These are phyloP conservation scores for Capsicum pubescens DNA, from an alignment of 257 asterid genomes.

Conservation along the genomic window DNA sequence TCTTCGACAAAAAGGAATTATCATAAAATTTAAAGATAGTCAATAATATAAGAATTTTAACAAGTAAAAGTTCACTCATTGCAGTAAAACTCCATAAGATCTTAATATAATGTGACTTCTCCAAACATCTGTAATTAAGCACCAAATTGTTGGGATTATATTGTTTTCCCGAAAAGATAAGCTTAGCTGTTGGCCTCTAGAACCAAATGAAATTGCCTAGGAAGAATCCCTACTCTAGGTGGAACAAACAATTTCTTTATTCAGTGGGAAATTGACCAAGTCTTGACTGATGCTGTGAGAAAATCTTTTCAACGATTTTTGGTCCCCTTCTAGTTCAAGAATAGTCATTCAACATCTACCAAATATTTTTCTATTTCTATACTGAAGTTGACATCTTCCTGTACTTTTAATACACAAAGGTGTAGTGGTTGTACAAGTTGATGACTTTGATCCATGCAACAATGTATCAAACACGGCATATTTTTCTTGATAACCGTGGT, in stretches of 20 bases:
- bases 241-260: neutral
- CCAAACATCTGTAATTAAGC: too few species aligned
- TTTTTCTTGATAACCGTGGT: too few species aligned
- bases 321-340: slow-evolving; percentile 22
- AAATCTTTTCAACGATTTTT: slow-evolving; percentile 29
- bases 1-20: too few species aligned
- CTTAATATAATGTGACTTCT: too few species aligned
- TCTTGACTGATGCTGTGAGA: neutral
- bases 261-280: neutral
- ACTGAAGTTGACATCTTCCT: slow-evolving; percentile 21
- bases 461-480: slow-evolving; percentile 29
- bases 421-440: slow-evolving; percentile 36
- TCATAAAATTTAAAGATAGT: too few species aligned
- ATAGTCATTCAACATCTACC: slow-evolving; percentile 3
- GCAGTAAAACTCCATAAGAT: too few species aligned
- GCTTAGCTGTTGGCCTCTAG: neutral
- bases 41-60: too few species aligned
- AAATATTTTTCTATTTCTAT: neutral
- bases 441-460: slow-evolving; percentile 30
- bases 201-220: neutral
- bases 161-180: too few species aligned
- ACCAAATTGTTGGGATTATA: too few species aligned
- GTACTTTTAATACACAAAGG: slow-evolving; percentile 39
- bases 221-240: neutral
- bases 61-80: too few species aligned